Base-by-base conservation (phyloP, 2,329 filamentous ascomycete genomes). In the Ascocoryne sarcoides region DNA sequence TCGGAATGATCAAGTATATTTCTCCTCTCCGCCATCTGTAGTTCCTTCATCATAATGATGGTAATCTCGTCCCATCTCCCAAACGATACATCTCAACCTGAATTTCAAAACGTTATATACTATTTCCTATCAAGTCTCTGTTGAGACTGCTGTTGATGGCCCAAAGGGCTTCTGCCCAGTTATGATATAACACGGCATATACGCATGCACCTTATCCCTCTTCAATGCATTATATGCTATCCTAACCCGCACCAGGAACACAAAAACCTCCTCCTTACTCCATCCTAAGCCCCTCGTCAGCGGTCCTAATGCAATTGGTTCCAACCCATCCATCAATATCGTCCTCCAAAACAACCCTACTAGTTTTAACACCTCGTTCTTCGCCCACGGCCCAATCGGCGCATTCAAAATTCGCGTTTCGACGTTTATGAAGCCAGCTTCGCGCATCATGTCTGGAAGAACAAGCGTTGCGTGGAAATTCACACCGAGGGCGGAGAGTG, bases 151-250 rank as follows among this genome's bases (percentile, higher is more conserved):
- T n/a, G n/a, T n/a, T n/a, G n/a, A n/a, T n/a, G n/a, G n/a, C n/a
- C n/a, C 23, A 7, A 26, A 12, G 12, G 72, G 69, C 54, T 68
- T 75, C 55, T 76, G 73, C 12, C 65, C 72, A 48, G 71, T 75
- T 10, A 74, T 61, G 37, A 75, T 64, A 51, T 73, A 66, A 48
- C 75, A 61, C 7, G 71, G 71, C 72, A 76, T 76, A 46, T 72
- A 74, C 65, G 61, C 49, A 68, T 64, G 48, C 58, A 59, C 41
- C 33, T 31, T 43, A 14, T 14, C 31, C 12, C 12, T 26, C 12
- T 12, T 26, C 7, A 26, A 12, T 10, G 70, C 67, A 46, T 60
- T 59, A 47, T 70, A 71, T n/a, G 66, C 68, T 44, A 60, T 68
- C 45, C 68, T 60, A 12, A 73, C 68, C 14, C 66, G 60, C 10